Conservation (phyloP, 805 yeast species). For the Hyphopichia homilentoma region DNA sequence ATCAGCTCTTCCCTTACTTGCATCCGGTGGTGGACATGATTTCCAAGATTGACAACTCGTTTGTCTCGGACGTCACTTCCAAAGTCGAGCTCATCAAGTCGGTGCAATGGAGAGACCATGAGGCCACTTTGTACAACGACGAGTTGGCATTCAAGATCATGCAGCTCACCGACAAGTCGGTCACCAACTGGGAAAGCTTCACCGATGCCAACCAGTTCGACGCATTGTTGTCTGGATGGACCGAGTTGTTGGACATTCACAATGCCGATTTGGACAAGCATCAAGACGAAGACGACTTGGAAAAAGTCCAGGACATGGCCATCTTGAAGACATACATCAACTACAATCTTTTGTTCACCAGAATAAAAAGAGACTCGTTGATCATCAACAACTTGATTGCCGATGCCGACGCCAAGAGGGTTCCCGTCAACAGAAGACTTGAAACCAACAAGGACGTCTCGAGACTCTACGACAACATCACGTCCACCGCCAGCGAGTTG, state of each 20-base stretch:
- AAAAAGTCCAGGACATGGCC: constrained; percentile 65
- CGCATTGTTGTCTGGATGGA: constrained; percentile 58
- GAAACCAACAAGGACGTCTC: constrained; percentile 38
- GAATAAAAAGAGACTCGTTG: constrained; percentile 67
- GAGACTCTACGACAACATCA: constrained; percentile 49
- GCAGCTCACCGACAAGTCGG: constrained; percentile 27
- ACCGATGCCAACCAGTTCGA: constrained; percentile 51
- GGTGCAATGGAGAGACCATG: constrained; percentile 49
- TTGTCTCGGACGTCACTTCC: constrained; percentile 29
- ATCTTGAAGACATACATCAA: constrained; percentile 72
- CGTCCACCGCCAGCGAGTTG: constrained; percentile 53
- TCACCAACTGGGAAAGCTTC: constrained; percentile 15
- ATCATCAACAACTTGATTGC: constrained; percentile 36
- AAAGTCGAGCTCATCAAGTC: constrained; percentile 25
- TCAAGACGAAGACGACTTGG: constrained; percentile 47
- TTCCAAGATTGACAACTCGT: constrained; percentile 29
- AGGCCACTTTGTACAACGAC: constrained; percentile 64
- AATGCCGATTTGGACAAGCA: constrained; percentile 49
- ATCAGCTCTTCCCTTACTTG: constrained; percentile 28
- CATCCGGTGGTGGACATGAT: constrained; percentile 40
- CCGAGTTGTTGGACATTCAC: constrained; percentile 62
- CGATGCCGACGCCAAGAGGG: constrained; percentile 6
- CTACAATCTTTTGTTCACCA: constrained; percentile 60
- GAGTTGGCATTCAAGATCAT: constrained; percentile 63
- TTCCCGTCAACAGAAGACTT: constrained; percentile 18